Evolutionary conservation across 148 eudicot genomes (phyloP), one percentile per base, ranked within the genome.

Genomic region (Simmondsia chinensis): DNA sequence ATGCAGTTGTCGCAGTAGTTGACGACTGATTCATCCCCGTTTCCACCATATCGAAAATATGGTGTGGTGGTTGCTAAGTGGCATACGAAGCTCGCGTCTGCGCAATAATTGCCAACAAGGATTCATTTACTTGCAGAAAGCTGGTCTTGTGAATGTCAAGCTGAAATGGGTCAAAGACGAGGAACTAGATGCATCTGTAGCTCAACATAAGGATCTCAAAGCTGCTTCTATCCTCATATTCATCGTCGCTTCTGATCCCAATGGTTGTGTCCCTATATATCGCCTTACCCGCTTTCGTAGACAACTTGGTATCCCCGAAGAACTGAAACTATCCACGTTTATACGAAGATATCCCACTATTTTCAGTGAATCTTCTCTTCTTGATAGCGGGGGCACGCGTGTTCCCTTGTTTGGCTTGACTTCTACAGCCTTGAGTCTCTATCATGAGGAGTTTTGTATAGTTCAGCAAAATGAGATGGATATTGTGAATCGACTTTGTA

Each of bases 121-220:
- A 43, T 75, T 54, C 43, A 43, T 22, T 28, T 70, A 71, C 66
- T 49, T 68, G 67, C 91, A 81, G 48, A 77, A 38, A 40, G 55
- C 39, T 44, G 39, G 49, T 48, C 73, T 89, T 38, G 97, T 89
- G 12, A 89, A 89, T 39, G 66, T 81, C 20, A 84, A 75, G 74
- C 68, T 84, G 33, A 87, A 87, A 63, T 87, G 88, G 89, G 94
- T 63, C 25, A 87, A 87, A 57, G 96, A 87, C 55, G 54, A 42
- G 43, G 71, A 48, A 26, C 77, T 89, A 36, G 97, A 89, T 67
- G 53, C 75, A 46, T 75, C 66, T 20, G 83, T 89, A 24, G 55
- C 73, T 15, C 63, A 74, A 24, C 69, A 73, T 56, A 65, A 74
- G 57, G 70, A 70, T 10, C 87, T 84, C 39, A 83, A 64, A 57